These are phyloP conservation scores for Tulasnella sp. DNA, from an alignment of 768 basidiomycete genomes.

Conservation along the genomic window DNA sequence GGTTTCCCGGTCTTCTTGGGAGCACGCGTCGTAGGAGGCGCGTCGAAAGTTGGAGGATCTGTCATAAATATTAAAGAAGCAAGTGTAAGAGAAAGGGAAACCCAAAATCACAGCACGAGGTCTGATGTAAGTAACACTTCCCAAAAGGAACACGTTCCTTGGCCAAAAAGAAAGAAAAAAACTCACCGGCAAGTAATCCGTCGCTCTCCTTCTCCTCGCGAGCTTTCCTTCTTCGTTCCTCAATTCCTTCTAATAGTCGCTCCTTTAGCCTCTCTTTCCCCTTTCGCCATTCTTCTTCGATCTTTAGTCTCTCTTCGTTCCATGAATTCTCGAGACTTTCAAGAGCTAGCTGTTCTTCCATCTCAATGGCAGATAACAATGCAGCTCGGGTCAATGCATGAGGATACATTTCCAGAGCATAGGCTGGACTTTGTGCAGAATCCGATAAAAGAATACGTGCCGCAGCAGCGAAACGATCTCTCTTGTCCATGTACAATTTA, in stretches of 20 bases:
- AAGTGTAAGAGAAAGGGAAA: not conserved
- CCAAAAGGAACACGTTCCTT: too few species aligned
- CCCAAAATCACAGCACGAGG: too few species aligned
- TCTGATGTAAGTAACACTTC: not conserved
- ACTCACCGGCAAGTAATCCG: slow-evolving; percentile 54
- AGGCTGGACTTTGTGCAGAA: slow-evolving; percentile 27
- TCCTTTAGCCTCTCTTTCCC: slow-evolving; percentile 66
- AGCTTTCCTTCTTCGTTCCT: slow-evolving; percentile 63
- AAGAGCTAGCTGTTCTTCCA: slow-evolving; percentile 55
- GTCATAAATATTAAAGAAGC: slow-evolving; percentile 9
- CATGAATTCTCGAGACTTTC: slow-evolving; percentile 57
- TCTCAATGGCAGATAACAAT: slow-evolving; percentile 47
- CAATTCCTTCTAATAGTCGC: slow-evolving; percentile 68
- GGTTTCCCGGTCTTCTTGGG: slow-evolving; percentile 11
- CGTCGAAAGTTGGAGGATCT: slow-evolving; percentile 11
- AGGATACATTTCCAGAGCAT: slow-evolving; percentile 60
- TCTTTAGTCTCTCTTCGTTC: slow-evolving; percentile 61
- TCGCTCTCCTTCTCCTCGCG: slow-evolving; percentile 85
- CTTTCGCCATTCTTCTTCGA: slow-evolving; percentile 71
- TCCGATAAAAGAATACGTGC: slow-evolving; percentile 8
- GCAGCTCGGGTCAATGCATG: slow-evolving; percentile 66
- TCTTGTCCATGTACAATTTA: slow-evolving; percentile 4
- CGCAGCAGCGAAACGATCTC: slow-evolving; percentile 8
- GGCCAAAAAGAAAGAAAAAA: slow-evolving; percentile 16
- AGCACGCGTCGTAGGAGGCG: slow-evolving; percentile 28